Evolutionary conservation across 257 asterid genomes (phyloP).

Genomic region (Solanum peruvianum): DNA sequence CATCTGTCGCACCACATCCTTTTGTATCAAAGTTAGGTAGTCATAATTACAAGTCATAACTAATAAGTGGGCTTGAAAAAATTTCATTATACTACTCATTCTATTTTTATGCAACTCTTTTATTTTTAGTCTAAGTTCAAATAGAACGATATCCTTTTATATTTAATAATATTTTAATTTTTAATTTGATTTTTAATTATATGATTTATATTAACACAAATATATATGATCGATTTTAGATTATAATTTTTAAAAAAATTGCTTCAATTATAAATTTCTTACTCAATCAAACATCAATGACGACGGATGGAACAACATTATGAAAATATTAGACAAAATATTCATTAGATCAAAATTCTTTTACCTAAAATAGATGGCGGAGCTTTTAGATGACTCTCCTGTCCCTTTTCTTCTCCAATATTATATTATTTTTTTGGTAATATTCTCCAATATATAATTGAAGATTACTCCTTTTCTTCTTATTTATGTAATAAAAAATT

Average conservation of each 20-base stretch:
- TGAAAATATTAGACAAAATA: neutral
- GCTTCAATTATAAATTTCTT: neutral
- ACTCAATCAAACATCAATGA: neutral
- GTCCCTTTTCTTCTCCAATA: neutral
- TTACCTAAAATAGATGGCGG: neutral
- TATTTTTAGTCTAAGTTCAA: too few relatives aligned
- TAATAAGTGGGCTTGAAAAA: neutral
- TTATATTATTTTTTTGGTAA: too few relatives aligned
- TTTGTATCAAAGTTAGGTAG: too few relatives aligned
- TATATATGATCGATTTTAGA: neutral
- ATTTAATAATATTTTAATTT: neutral
- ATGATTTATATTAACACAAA: neutral
- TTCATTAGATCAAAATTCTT: neutral
- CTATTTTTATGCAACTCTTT: neutral
- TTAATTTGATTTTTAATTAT: neutral
- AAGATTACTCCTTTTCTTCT: neutral
- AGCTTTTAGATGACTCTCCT: neutral
- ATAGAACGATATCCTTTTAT: neutral
- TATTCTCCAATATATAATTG: neutral
- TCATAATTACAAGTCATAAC: too few relatives aligned
- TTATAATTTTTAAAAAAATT: neutral
- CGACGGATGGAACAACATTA: neutral
- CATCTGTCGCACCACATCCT: too few relatives aligned
- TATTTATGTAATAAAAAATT: too few relatives aligned
- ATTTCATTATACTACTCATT: neutral